phyloP scores from a whole-genome alignment of 306 rosid species.

The Calophaca sinica region DNA sequence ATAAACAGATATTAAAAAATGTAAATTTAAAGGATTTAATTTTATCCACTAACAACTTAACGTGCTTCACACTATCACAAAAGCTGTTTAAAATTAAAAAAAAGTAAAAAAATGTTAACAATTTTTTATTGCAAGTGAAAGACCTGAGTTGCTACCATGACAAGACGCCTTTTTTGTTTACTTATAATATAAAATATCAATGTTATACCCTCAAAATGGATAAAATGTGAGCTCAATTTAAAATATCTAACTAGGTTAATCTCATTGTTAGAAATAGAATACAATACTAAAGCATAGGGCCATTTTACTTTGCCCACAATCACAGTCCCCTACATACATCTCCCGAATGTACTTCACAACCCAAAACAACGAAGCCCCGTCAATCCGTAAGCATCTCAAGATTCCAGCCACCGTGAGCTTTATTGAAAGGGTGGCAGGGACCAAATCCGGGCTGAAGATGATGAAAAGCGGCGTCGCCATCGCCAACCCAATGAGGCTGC shows the following conservation, averaged over 20 bases:
- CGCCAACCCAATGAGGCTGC: constrained; percentile 60
- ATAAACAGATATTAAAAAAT: not conserved
- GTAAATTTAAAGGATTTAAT: constrained; percentile 13
- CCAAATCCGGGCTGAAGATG: constrained; percentile 77
- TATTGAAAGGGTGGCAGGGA: constrained; percentile 63
- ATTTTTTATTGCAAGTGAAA: not conserved
- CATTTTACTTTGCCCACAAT: constrained; percentile 48
- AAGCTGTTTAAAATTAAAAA: not conserved
- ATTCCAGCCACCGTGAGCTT: constrained; percentile 62
- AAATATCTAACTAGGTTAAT: constrained; percentile 8
- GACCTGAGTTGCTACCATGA: not conserved
- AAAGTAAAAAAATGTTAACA: not conserved
- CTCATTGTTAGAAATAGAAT: not conserved
- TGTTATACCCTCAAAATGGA: not conserved
- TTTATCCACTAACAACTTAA: not conserved
- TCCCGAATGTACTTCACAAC: constrained; percentile 49
- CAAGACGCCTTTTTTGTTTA: not conserved
- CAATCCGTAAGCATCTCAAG: constrained; percentile 65
- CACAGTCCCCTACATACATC: constrained; percentile 36
- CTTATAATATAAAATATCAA: not conserved
- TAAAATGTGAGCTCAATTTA: not conserved
- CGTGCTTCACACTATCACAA: not conserved
- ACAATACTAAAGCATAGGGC: not conserved
- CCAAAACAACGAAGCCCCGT: constrained; percentile 78
- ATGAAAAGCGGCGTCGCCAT: constrained; percentile 64